These are phyloP conservation scores for Triangularia verruculosa DNA, from an alignment of 2,329 filamentous ascomycete species.

Conservation along the genomic window DNA sequence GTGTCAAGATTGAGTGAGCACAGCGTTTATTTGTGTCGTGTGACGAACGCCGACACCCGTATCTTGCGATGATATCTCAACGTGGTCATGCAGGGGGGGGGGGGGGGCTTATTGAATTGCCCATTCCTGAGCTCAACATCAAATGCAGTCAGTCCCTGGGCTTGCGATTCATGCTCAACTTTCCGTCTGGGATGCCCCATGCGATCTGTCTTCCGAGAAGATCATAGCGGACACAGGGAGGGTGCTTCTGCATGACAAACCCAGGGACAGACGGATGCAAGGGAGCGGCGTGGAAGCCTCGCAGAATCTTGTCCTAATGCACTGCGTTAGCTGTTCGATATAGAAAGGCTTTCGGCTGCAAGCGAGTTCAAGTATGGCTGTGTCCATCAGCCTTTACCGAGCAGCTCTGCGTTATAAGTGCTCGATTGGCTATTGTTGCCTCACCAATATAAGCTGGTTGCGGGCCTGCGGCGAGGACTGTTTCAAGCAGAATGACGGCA, in stretches of 20 bases:
- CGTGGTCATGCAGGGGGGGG: background rate
- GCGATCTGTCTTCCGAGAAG: background rate
- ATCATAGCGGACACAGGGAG: background rate
- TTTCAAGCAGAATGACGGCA: background rate
- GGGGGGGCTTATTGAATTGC: background rate
- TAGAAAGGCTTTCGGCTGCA: background rate
- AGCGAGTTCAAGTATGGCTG: background rate
- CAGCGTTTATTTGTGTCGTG: slow-evolving; percentile 5
- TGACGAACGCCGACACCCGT: background rate
- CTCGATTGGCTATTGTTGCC: background rate
- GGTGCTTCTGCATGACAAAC: slow-evolving; percentile 4
- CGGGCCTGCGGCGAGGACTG: background rate
- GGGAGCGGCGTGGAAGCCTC: slow-evolving; percentile 7
- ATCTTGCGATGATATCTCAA: slow-evolving; percentile 3
- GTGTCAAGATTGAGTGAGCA: background rate
- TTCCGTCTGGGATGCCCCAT: background rate
- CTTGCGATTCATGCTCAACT: slow-evolving; percentile 1
- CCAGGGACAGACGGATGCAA: slow-evolving; percentile 6
- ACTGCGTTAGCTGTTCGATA: background rate
- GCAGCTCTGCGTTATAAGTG: background rate
- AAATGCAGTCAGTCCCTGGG: background rate
- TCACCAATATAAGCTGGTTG: background rate
- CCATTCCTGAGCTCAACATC: background rate
- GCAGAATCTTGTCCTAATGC: background rate
- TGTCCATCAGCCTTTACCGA: background rate